phyloP scores from a whole-genome alignment of 331 rosid species.

The Rhamnella rubrinervis region DNA sequence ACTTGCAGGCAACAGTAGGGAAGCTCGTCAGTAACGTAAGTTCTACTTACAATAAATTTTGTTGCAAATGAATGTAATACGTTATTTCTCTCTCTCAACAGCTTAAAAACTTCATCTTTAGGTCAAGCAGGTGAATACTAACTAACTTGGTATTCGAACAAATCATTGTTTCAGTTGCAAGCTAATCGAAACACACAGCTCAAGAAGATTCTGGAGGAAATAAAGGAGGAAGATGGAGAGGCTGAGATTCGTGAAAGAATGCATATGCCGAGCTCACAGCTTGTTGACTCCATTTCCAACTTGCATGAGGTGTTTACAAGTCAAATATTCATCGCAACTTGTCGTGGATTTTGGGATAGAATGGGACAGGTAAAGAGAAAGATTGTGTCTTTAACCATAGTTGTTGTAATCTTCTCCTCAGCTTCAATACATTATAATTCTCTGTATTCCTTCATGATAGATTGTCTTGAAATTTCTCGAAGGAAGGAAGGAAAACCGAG shows the following conservation, averaged over 20 bases:
- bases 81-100: neutral
- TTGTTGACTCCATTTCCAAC: constrained; percentile 76
- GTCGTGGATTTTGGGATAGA: constrained; percentile 92
- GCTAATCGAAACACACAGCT: constrained; percentile 65
- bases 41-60: neutral
- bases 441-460: constrained; percentile 36
- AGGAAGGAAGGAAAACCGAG: constrained; percentile 93
- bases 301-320: constrained; percentile 82
- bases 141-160: neutral
- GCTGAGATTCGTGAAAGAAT: constrained; percentile 94
- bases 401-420: neutral
- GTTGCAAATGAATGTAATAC: too few species aligned
- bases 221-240: constrained; percentile 89
- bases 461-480: constrained; percentile 80
- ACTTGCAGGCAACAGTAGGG: constrained; percentile 89
- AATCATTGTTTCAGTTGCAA: constrained; percentile 61
- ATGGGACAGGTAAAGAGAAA: constrained; percentile 78
- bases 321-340: constrained; percentile 70
- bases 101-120: neutral
- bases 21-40: constrained; percentile 88
- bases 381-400: neutral
- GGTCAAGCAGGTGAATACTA: constrained; percentile 3
- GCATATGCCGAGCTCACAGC: constrained; percentile 76
- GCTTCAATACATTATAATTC: constrained; percentile 15
- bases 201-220: constrained; percentile 86